Percentiles rank a stretch among this genome's conserved stretches.
Conservation (phyloP, 176 grass and related monocot species). For the Eragrostis curvula region DNA sequence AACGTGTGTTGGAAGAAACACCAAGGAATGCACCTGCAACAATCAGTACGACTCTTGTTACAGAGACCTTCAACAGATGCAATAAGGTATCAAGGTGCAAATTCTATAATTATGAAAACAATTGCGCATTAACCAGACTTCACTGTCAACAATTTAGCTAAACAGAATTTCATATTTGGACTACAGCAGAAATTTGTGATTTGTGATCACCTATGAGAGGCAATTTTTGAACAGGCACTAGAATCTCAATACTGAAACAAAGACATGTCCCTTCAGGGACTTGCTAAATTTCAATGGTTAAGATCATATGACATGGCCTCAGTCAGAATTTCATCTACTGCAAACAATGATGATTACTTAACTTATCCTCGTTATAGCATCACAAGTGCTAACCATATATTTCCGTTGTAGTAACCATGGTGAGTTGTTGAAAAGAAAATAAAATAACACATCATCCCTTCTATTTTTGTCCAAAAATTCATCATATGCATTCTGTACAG, state of each 20-base stretch:
- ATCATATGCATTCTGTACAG: neutral
- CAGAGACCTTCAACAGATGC: conserved; percentile 11
- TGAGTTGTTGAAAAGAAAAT: neutral
- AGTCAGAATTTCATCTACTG: no score
- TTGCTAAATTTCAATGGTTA: neutral
- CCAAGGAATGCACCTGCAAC: conserved; percentile 85
- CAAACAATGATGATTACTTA: no score
- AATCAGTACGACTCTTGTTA: conserved; percentile 11
- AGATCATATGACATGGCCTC: no score
- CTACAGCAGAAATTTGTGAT: neutral
- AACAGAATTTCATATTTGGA: neutral
- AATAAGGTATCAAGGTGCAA: conserved; percentile 3
- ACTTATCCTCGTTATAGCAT: no score
- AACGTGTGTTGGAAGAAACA: conserved; percentile 56
- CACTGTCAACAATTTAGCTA: neutral
- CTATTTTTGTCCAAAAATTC: neutral
- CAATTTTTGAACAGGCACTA: neutral
- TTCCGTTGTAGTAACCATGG: no score
- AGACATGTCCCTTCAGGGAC: neutral
- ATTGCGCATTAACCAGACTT: neutral
- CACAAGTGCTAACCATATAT: no score
- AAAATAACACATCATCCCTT: neutral
- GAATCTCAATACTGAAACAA: neutral
- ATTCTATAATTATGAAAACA: neutral
- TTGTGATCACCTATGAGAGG: neutral